Conservation (phyloP, 2,329 filamentous ascomycete genomes). For the Paecilomyces variotii region DNA sequence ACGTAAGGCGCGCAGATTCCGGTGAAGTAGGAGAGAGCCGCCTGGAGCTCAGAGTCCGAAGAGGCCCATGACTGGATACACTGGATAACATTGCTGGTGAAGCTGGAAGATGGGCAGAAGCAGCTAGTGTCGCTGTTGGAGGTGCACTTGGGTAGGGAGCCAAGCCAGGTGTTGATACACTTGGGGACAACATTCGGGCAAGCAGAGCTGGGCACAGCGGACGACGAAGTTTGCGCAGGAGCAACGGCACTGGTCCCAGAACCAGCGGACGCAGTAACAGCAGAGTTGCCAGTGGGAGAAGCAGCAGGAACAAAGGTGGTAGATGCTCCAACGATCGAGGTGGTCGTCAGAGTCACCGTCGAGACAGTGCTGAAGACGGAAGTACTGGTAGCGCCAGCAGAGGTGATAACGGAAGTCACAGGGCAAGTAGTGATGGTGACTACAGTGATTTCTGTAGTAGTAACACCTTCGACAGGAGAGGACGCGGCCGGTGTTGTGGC, state of each 20-base stretch:
- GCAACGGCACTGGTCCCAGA: not conserved
- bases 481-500: constrained; percentile 3
- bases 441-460: constrained; percentile 20
- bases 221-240: not conserved
- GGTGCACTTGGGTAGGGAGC: constrained; percentile 58
- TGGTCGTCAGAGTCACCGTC: constrained; percentile 29
- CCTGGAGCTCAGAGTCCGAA: constrained; percentile 56
- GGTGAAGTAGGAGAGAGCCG: constrained; percentile 75
- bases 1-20: constrained; percentile 79
- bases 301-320: constrained; percentile 2
- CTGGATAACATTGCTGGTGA: constrained; percentile 69
- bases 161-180: constrained; percentile 88
- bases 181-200: constrained; percentile 69
- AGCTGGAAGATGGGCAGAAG: constrained; percentile 74
- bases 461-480: constrained; percentile 7
- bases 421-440: constrained; percentile 24
- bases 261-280: constrained; percentile 9
- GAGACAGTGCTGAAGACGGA: constrained; percentile 52
- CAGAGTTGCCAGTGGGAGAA: constrained; percentile 5
- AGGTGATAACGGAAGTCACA: constrained; percentile 27
- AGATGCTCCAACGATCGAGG: constrained; percentile 14
- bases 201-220: constrained; percentile 21
- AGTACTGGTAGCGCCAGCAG: constrained; percentile 43
- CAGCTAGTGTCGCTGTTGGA: constrained; percentile 76
- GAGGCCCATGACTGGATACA: constrained; percentile 74